phyloP scores from a whole-genome alignment of 441 rosid genomes.

The Syzygium syzygioides region DNA sequence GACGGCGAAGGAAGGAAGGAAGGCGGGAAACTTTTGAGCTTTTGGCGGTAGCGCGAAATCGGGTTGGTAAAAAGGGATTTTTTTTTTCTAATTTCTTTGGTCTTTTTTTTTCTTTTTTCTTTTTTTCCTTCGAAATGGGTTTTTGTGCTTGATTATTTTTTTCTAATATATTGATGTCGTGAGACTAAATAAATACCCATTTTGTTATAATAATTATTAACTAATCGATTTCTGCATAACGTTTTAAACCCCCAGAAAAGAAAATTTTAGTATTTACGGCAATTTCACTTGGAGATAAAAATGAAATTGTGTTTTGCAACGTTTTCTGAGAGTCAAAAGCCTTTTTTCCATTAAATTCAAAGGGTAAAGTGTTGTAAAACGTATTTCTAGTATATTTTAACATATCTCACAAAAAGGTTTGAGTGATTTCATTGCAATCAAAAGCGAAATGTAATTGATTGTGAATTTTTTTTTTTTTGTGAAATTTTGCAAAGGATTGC shows the following conservation, averaged over 20 bases:
- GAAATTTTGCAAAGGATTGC: background rate
- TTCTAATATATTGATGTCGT: background rate
- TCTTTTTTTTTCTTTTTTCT: background rate
- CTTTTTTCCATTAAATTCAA: background rate
- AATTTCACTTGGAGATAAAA: background rate
- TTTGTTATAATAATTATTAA: background rate
- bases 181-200: background rate
- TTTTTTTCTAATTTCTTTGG: background rate
- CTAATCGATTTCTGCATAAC: rapidly evolving
- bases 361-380: rapidly evolving
- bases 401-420: no score
- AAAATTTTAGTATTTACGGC: background rate
- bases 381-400: background rate
- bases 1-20: background rate
- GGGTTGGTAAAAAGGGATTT: background rate
- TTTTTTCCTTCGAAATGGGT: background rate
- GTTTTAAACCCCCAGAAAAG: rapidly evolving
- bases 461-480: background rate
- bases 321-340: background rate
- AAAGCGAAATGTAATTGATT: background rate
- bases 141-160: background rate
- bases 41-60: background rate
- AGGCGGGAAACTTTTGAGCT: background rate
- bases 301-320: rapidly evolving
- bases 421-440: background rate